Conservation (phyloP, 2,329 filamentous ascomycete genomes). For the Boeremia lycopersici region DNA sequence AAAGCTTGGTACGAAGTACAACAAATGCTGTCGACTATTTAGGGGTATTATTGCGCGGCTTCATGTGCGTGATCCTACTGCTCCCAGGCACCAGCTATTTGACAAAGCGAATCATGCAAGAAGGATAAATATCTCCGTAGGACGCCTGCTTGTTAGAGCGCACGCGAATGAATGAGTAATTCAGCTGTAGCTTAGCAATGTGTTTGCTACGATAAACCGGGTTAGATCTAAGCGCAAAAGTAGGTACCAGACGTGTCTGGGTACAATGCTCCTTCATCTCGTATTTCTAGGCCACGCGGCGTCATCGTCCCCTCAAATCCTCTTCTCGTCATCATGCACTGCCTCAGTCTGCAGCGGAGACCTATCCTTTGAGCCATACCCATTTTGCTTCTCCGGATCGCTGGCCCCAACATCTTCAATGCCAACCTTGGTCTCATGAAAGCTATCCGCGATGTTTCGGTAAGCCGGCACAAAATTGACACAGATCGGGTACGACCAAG, state of each 20-base stretch:
- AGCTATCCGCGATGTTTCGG: conserved; percentile 64
- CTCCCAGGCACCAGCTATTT: not conserved
- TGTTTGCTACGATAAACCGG: no score
- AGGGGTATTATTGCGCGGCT: not conserved
- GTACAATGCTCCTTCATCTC: not conserved
- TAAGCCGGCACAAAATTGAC: conserved; percentile 72
- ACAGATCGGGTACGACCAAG: conserved; percentile 52
- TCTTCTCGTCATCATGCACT: conserved; percentile 19
- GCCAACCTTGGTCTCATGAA: conserved; percentile 55
- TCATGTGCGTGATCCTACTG: not conserved
- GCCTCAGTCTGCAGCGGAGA: conserved; percentile 23
- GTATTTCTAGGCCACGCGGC: not conserved
- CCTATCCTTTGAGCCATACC: conserved; percentile 17
- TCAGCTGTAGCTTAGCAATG: no score
- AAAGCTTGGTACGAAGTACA: not conserved
- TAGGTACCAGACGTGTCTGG: not conserved
- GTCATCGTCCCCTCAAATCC: not conserved
- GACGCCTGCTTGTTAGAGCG: no score
- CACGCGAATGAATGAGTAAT: no score
- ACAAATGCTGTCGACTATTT: not conserved
- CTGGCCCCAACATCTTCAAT: conserved; percentile 41
- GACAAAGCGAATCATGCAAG: no score
- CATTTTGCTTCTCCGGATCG: conserved; percentile 37
- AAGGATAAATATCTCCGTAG: no score
- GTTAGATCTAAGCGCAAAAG: no score